Evolutionary conservation across 208 protist genomes (phyloP).

Genomic region (Acanthamoeba divionensis): DNA sequence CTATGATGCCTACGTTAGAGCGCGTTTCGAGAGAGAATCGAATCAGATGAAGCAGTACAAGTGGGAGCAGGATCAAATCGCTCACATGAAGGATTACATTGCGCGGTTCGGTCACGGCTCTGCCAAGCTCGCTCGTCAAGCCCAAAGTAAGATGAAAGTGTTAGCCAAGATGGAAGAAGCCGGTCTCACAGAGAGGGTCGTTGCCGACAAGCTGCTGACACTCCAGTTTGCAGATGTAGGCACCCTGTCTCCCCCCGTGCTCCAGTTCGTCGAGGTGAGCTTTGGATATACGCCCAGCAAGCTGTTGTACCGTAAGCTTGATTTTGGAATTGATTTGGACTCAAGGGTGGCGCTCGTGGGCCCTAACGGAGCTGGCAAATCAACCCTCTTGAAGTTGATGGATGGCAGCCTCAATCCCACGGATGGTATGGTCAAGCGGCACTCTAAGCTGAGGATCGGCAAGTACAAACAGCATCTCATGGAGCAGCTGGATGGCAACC

Average conservation of each 20-base stretch:
- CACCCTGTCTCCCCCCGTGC: constrained; percentile 86
- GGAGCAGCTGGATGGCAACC: constrained; percentile 90
- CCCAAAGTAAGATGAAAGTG: constrained; percentile 88
- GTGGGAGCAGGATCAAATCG: constrained; percentile 95
- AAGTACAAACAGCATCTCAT: constrained; percentile 94
- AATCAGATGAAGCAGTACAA: constrained; percentile 95
- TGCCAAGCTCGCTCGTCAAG: constrained; percentile 91
- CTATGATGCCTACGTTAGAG: constrained; percentile 93
- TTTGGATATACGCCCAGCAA: constrained; percentile 69
- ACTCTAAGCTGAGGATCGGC: constrained; percentile 78
- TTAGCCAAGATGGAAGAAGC: constrained; percentile 77
- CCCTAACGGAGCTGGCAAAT: constrained; percentile 80
- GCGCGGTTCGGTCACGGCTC: constrained; percentile 92
- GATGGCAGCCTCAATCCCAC: constrained; percentile 65
- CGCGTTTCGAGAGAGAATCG: constrained; percentile 88
- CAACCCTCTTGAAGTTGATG: constrained; percentile 79
- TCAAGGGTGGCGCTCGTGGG: constrained; percentile 78
- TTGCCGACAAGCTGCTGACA: constrained; percentile 71
- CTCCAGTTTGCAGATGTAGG: constrained; percentile 69
- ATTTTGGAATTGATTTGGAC: constrained; percentile 78
- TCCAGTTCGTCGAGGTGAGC: constrained; percentile 86
- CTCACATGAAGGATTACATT: constrained; percentile 96
- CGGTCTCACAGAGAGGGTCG: constrained; percentile 91
- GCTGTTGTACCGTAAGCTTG: constrained; percentile 72
- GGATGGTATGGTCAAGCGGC: constrained; percentile 65